These are phyloP conservation scores for Ramichloridium luteum DNA, from an alignment of 2,329 filamentous ascomycete species.

Conservation along the genomic window DNA sequence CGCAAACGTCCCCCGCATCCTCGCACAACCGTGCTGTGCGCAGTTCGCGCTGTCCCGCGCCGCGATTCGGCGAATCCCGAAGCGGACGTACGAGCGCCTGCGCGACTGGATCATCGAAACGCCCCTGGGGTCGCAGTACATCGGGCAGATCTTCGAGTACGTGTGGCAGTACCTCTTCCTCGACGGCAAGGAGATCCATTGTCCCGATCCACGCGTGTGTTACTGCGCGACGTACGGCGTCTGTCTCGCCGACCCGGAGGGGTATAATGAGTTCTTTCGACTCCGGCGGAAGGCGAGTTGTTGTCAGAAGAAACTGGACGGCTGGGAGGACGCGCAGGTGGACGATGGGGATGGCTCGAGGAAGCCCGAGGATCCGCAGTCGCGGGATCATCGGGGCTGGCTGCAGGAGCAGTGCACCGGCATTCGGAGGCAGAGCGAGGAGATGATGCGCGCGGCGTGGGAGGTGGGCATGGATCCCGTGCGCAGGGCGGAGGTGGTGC, in stretches of 20 bases:
- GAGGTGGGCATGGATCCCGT: conserved; percentile 6
- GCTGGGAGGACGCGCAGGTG: conserved; percentile 30
- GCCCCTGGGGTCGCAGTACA: conserved; percentile 39
- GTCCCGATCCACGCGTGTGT: conserved; percentile 41
- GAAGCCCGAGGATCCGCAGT: too few relatives aligned
- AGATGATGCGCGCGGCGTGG: conserved; percentile 28
- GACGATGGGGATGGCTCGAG: conserved; percentile 28
- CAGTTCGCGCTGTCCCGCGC: conserved; percentile 49
- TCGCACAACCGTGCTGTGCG: conserved; percentile 48
- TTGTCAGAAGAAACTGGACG: conserved; percentile 28
- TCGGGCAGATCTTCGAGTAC: conserved; percentile 48
- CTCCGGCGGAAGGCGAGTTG: conserved; percentile 31
- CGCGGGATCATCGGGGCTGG: conserved; percentile 6
- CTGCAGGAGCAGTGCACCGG: conserved; percentile 28
- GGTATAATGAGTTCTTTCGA: conserved; percentile 39
- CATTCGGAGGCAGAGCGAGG: conserved; percentile 33
- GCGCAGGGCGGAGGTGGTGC: conserved; percentile 20
- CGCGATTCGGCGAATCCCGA: conserved; percentile 40
- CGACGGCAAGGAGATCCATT: conserved; percentile 35
- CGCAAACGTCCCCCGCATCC: conserved; percentile 33
- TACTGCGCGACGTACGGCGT: conserved; percentile 50
- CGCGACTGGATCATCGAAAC: conserved; percentile 47
- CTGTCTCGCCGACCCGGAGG: conserved; percentile 42
- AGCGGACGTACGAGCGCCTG: conserved; percentile 41
- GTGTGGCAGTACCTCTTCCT: conserved; percentile 50